Evolutionary conservation across 768 basidiomycete genomes (phyloP), one percentile per base, ranked within the genome.

Genomic region (Hygrophoropsis aurantiaca): DNA sequence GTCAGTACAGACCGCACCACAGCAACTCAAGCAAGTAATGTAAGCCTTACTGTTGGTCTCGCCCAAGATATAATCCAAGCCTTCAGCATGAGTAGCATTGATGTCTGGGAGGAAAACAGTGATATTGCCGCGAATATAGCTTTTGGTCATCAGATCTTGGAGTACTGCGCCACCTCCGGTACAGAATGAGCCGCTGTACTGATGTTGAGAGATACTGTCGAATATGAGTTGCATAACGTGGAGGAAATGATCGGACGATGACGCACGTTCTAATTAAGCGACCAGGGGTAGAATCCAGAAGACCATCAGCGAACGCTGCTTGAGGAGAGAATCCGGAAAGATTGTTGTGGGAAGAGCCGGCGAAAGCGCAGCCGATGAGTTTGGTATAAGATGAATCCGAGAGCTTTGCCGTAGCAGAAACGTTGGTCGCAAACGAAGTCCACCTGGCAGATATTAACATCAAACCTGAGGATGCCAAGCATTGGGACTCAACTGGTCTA

Each of bases 61-160:
- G 16, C 85, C 86, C 0, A 87, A 64, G 16, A 87, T 71, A 55
- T 83, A 87, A 19, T 72, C 62, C 15, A 86, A 63, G 3, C 76
- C 75, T 4, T 67, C 59, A 13, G 59, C 68, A 18, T 68, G 61
- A 1, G 77, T 74, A 5, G 77, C 80, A 6, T 63, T 56, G 40
- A 86, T 79, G 58, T 87, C 85, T 3, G 79, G 69, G 20, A 57
- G 56, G 50, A 75, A 85, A 11, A 54, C 33, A 3, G 76, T 68
- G 25, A 87, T 61, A 56, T 87, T 88, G 33, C 78, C 65, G 53
- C 84, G 70, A 23, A 80, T 72, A 38, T 73, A 72, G 5, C 69
- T 57, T 55, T 87, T 87, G 24, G 75, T 78, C 84, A 87, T 85
- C 42, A 88, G 67, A 51, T 83, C 80, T 54, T 80, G 75, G 10